Evolutionary conservation across 2,329 filamentous ascomycete species (phyloP), one percentile per base, ranked within the genome.

Genomic region (Botrytis porri): DNA sequence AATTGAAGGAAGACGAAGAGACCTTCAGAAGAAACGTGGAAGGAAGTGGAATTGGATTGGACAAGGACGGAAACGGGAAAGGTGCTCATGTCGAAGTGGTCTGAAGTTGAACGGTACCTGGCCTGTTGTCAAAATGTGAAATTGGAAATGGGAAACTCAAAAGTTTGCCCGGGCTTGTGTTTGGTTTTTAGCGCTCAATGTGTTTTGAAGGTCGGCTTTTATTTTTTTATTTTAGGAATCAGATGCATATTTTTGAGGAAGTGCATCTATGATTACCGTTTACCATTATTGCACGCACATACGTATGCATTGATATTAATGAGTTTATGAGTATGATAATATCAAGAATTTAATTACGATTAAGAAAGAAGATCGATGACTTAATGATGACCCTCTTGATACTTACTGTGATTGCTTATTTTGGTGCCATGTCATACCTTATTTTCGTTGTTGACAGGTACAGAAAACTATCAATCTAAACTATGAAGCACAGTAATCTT

Each of bases 1-100:
- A 80, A 62, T 67, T 80, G 29, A 64, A 71, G 18, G 67, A 77
- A 32, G 76, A 78, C 32, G 79, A 79, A 54, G 78, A 76, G n/a
- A 71, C 71, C 8, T 71, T 79, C 37, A 73, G 78, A 25, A 43
- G 48, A 16, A 69, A 72, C 48, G 63, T 72, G 2, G 70, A 72
- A 54, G 63, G 70, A 9, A 48, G 48, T 29, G 70, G 70, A 16
- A 66, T 75, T 29, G 76, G 75, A 18, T 64, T 78, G 22, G 62
- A 72, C 8, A 73, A 70, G 32, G 65, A 54, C 37, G 77, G 76
- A 12, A 63, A 72, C 67, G 77, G 76, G 73, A 75, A 77, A 64
- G 61, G 75, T 29, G 32, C 65, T 20, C 59, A 73, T 59, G 65
- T 70, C 22, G 71, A 73, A 59, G 45, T 63, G 25, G 65, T 61